Conservation (phyloP, 805 yeast genomes). For the Nakazawaea peltata region DNA sequence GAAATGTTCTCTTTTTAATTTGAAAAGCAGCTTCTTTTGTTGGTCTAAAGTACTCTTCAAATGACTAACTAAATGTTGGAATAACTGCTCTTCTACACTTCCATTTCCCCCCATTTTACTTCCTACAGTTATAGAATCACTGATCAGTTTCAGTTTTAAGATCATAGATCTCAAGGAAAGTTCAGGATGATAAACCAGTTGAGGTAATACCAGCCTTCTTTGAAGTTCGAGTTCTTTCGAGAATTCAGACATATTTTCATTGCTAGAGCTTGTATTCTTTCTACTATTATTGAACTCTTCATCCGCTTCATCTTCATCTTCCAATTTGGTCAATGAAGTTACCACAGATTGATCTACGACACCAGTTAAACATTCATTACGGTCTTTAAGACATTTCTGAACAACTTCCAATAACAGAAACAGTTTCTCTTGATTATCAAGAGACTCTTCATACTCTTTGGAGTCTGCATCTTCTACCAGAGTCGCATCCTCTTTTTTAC, state of each 20-base stretch:
- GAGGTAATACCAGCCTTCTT: conserved; percentile 22
- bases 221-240: conserved; percentile 21
- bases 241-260: conserved; percentile 17
- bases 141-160: conserved; percentile 20
- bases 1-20: conserved; percentile 38
- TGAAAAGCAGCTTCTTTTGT: conserved; percentile 33
- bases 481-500: conserved; percentile 13
- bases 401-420: conserved; percentile 49
- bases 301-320: too few species aligned
- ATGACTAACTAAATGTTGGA: conserved; percentile 11
- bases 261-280: conserved; percentile 12
- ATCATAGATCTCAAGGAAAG: conserved; percentile 27
- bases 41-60: conserved; percentile 28
- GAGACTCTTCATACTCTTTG: conserved; percentile 69
- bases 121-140: too few species aligned
- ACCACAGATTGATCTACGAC: conserved; percentile 14
- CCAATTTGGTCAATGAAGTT: neutral
- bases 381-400: conserved; percentile 36
- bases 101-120: conserved; percentile 15
- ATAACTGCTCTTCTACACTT: conserved; percentile 15
- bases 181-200: conserved; percentile 25
- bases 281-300: conserved; percentile 12
- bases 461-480: conserved; percentile 51
- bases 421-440: conserved; percentile 69
- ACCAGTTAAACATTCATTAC: conserved; percentile 28